Evolutionary conservation across 306 rosid species (phyloP).

Genomic region (Glycine tomentella): DNA sequence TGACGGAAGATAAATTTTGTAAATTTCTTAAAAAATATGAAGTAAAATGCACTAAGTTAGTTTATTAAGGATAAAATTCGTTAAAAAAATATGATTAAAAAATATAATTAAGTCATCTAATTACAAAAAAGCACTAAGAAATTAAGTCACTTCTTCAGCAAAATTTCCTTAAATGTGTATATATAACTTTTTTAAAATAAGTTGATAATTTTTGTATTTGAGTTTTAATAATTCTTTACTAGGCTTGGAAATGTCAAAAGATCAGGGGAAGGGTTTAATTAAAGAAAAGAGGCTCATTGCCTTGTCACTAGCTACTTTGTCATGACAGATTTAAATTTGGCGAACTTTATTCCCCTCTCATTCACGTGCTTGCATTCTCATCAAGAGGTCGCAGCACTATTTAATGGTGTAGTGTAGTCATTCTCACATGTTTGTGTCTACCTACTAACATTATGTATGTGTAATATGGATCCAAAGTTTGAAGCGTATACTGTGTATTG

Average conservation of each 20-base stretch:
- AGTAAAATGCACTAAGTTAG: too few species aligned
- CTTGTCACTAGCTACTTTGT: not conserved
- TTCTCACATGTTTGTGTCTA: constrained; percentile 47
- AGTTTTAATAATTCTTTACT: not conserved
- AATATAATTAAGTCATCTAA: too few species aligned
- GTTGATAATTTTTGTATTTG: not conserved
- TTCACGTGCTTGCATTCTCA: constrained; percentile 40
- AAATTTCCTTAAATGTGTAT: too few species aligned
- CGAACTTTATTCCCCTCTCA: constrained; percentile 43
- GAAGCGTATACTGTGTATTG: constrained; percentile 22
- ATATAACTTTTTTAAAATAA: not conserved
- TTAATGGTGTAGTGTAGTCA: constrained; percentile 39
- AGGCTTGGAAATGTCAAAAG: not conserved
- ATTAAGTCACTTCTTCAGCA: too few species aligned
- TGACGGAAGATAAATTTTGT: too few species aligned
- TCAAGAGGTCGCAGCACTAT: constrained; percentile 40
- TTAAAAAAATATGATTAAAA: too few species aligned
- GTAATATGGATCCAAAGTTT: constrained; percentile 39
- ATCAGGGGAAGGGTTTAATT: constrained; percentile 31
- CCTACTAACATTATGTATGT: constrained; percentile 25
- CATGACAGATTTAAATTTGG: constrained; percentile 30
- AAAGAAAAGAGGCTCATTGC: not conserved
- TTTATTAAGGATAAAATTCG: too few species aligned
- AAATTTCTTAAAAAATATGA: too few species aligned
- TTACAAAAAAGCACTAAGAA: too few species aligned